Conservation (phyloP, 768 basidiomycete species). For the Dioszegia aurantiaca region DNA sequence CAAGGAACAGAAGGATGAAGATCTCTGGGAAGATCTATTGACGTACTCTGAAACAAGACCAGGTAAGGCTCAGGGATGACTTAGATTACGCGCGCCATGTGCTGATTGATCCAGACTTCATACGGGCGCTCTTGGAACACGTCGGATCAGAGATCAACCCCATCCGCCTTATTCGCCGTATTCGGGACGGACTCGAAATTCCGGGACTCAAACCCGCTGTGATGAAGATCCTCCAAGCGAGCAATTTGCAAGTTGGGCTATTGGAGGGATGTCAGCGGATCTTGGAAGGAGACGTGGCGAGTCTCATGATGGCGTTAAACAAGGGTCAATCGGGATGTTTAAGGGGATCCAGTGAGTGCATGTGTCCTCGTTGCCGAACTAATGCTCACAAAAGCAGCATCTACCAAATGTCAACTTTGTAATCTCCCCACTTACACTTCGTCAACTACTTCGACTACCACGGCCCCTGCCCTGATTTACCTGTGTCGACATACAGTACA, state of each 20-base stretch:
- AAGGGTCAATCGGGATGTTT: slow-evolving; percentile 76
- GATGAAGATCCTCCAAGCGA: slow-evolving; percentile 95
- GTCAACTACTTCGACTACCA: slow-evolving; percentile 53
- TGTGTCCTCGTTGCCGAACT: background rate
- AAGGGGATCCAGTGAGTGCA: slow-evolving; percentile 65
- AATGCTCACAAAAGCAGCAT: slow-evolving; percentile 59
- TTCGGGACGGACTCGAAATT: slow-evolving; percentile 94
- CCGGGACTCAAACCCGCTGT: slow-evolving; percentile 89
- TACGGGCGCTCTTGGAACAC: slow-evolving; percentile 89
- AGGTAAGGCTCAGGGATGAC: slow-evolving; percentile 56
- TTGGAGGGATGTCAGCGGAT: slow-evolving; percentile 89
- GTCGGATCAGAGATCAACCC: slow-evolving; percentile 96
- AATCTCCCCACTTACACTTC: slow-evolving; percentile 59
- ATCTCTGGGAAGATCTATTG: slow-evolving; percentile 95
- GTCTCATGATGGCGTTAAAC: slow-evolving; percentile 67
- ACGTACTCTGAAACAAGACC: slow-evolving; percentile 92
- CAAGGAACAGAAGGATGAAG: slow-evolving; percentile 92
- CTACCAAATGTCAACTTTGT: slow-evolving; percentile 68
- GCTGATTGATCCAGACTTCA: slow-evolving; percentile 66
- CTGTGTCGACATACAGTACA: slow-evolving; percentile 87
- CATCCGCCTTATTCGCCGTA: slow-evolving; percentile 85
- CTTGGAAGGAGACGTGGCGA: slow-evolving; percentile 74
- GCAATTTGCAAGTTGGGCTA: slow-evolving; percentile 81
- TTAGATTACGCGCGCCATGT: too few relatives aligned
- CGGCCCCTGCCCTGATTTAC: slow-evolving; percentile 65